Evolutionary conservation across 139 green algal genomes (phyloP), one percentile per base, ranked within the genome.

Genomic region (Nannochloris sp.): DNA sequence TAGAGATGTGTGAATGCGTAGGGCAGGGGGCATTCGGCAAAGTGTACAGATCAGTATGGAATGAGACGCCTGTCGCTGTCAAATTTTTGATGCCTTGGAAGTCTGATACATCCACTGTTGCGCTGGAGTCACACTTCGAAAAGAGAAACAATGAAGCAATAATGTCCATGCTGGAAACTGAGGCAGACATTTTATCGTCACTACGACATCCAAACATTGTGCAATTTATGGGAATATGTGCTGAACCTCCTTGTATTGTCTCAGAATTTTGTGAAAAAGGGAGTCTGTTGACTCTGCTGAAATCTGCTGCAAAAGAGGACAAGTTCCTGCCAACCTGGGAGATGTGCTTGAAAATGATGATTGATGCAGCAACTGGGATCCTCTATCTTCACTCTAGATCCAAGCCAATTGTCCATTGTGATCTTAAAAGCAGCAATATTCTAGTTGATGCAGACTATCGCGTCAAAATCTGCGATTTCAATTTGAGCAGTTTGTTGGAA

Each of bases 171-270:
- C 36, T 50, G 16, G 31, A 36, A 25, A 44, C 51, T 69, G 69
- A 84, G 70, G 75, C 78, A 12, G 29, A 43, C 60, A 71, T 85
- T 44, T 74, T 85, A 72, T 53, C 60, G 1, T 50, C 63, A n/a
- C 64, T 85, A 44, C 63, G 79, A 5, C 79, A 85, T 65, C 79
- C 79, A 31, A 85, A 85, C 57, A 57, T 78, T 12, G 66, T 83
- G 17, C 56, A 82, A 30, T 85, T 79, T 68, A 70, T 85, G 65
- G 79, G 79, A 6, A 51, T 72, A 3, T 75, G 64, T 55, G 44
- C 71, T 44, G 50, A 80, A n/a, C 79, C 76, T 5, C 77, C 79
- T 26, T 67, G 62, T 45, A 53, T 80, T 37, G 59, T 83, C 20
- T 56, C 65, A 33, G 72, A 79, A 66, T 83, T 69, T 50, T 85